Base-by-base conservation (phyloP, 169 alveolate species). In the Eimeria sp. region DNA sequence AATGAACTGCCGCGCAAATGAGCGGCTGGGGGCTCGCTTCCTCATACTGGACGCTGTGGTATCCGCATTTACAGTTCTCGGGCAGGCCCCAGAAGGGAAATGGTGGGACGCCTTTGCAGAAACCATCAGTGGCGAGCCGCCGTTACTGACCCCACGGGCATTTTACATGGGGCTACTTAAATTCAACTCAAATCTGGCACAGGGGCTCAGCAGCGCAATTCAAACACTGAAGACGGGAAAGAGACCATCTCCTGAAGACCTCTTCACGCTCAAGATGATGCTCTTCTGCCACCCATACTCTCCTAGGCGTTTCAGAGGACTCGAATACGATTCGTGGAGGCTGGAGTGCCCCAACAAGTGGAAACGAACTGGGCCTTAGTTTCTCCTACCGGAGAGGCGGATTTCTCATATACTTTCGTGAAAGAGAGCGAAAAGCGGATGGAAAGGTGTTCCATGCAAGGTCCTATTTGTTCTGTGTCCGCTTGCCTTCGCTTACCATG, bases 11-110 rank as follows among this genome's bases (percentile, higher is more conserved):
- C 87, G 87, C 23, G 87, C 87, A 25, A 33, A 10, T 52, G 87
- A 46, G 25, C 58, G 87, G 23, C 23, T 77, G 87, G 87, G 46
- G 43, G 10, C n/a, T 9, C 87, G 87, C 43, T 77, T 77, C 87
- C 62, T 77, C 46, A 13, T 46, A 6, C 33, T 77, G 66, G 87
- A 77, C 46, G 66, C 27, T 9, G 37, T 77, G 37, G 66, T 77
- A 6, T 77, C 87, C 43, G 23, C 66, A 40, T 23, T 23, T 4
- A 43, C 23, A n/a, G 87, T 49, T 6, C 87, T 77, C 66, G 82
- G 82, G 18, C 82, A 72, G 23, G 0, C n/a, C 16, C 82, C 60
- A 18, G 85, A 40, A 0, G 27, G 27, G 4, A 3, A 0, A 0
- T 13, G 2, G 1, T 74, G 85, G 85, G 37, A 14, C 10, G 0